Evolutionary conservation across 768 basidiomycete genomes (phyloP), one percentile per base, ranked within the genome.

Genomic region (Leccinum subtestaceum): DNA sequence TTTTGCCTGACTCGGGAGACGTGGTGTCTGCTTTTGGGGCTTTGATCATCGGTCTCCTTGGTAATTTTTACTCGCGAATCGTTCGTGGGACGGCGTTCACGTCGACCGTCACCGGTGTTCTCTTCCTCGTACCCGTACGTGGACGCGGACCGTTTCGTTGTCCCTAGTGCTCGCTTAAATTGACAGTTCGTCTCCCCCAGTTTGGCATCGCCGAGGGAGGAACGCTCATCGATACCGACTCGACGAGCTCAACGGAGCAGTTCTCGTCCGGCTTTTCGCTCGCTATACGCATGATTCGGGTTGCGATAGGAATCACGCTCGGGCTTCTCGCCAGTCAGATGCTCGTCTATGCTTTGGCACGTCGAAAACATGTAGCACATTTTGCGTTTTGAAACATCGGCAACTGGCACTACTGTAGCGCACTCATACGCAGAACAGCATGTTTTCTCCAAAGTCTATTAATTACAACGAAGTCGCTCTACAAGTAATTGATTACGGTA

Each of bases 41-140:
- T 21, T 81, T 91, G 63, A 82, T 86, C 34, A 85, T 91, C 59
- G 91, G 92, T 36, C 72, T 86, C n/a, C 79, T 91, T 36, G 91
- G 90, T 50, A 93, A 93, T 67, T 67, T 86, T n/a, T 93, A 92
- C 69, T 91, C 90, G 36, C 82, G 91, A 17, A 72, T 88, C 17
- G 77, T 86, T 58, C 79, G 85, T 29, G 91, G 91, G 54, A 93
- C 91, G 2, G 91, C 93, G 3, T 95, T 94, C 71, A 92, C 91
- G 0, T 85, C 88, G 11, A 95, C 93, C 89, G 89, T 93, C n/a
- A 89, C 92, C 2, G 89, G 90, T n/a, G 88, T 95, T n/a, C 74
- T 93, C 51, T 93, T 94, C 72, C 77, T 94, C 21, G 92, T 95
- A 11, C 92, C 93, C 50, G 93, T 93, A 70, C 71, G 89, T 76